Percentiles rank a stretch among this genome's conserved stretches.
These are phyloP conservation scores for Hemisphaericaspora nanyangensis DNA, from an alignment of 805 yeast genomes.

Conservation along the genomic window DNA sequence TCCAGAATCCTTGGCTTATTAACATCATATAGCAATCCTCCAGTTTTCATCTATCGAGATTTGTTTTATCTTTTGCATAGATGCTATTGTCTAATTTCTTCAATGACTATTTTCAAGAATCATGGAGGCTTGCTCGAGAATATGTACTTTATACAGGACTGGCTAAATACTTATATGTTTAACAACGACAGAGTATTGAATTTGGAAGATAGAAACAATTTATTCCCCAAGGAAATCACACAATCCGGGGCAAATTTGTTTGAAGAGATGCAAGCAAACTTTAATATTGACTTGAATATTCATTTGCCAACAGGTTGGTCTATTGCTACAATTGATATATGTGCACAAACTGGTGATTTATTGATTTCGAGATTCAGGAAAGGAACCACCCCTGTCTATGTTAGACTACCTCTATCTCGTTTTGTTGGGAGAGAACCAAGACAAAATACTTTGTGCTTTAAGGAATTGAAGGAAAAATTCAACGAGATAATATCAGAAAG, in stretches of 20 bases:
- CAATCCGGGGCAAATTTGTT: slow-evolving; percentile 2
- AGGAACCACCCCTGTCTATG: slow-evolving; percentile 36
- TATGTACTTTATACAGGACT: slow-evolving; percentile 18
- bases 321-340: slow-evolving; percentile 57
- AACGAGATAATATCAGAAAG: slow-evolving; percentile 55
- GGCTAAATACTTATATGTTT: slow-evolving; percentile 17
- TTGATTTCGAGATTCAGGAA: slow-evolving; percentile 44
- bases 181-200: slow-evolving; percentile 16
- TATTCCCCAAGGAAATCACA: slow-evolving; percentile 10
- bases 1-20: slow-evolving; percentile 10
- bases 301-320: slow-evolving; percentile 43
- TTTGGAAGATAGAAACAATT: slow-evolving; percentile 4
- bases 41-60: slow-evolving; percentile 15
- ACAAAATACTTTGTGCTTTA: slow-evolving; percentile 31
- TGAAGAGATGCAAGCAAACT: slow-evolving; percentile 4
- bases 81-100: slow-evolving; percentile 18
- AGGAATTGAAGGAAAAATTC: slow-evolving; percentile 32
- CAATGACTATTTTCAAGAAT: slow-evolving; percentile 16
- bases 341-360: slow-evolving; percentile 55
- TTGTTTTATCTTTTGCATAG: slow-evolving; percentile 11
- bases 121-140: slow-evolving; percentile 12
- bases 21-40: slow-evolving; percentile 4
- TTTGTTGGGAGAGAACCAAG: slow-evolving; percentile 36
- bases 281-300: slow-evolving; percentile 8
- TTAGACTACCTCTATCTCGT: slow-evolving; percentile 60